phyloP scores from a whole-genome alignment of 2,329 filamentous ascomycete genomes.

The Aspergillus carbonarius region DNA sequence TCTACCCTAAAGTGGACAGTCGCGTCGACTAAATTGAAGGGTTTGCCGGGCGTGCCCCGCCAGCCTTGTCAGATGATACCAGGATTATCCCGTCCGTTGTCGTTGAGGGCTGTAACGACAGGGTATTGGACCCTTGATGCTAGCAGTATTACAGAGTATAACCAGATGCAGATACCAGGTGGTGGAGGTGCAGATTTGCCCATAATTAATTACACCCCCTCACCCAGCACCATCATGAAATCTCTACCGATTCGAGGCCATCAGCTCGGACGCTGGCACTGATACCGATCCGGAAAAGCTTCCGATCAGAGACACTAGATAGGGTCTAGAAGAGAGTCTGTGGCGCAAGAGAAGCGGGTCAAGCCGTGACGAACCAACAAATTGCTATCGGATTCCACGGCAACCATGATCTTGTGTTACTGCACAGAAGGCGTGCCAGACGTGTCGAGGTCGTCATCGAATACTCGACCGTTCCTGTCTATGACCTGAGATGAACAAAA shows the following conservation, averaged over 20 bases:
- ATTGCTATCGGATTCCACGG: neutral
- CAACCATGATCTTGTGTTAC: neutral
- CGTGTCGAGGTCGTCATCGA: neutral
- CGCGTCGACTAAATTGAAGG: neutral
- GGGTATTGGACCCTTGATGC: neutral
- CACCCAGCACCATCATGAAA: neutral
- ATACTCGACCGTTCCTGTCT: too few species aligned
- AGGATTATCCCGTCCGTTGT: neutral
- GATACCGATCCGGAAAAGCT: conserved; percentile 1
- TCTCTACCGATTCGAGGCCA: neutral
- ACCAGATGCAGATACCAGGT: neutral
- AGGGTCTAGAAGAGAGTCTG: neutral
- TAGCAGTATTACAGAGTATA: neutral
- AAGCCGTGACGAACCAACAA: conserved; percentile 1
- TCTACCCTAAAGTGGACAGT: conserved; percentile 3
- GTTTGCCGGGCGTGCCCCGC: conserved; percentile 5
- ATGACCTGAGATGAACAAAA: neutral
- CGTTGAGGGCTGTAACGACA: neutral
- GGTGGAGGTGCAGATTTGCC: neutral
- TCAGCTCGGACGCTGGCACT: neutral
- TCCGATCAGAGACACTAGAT: neutral
- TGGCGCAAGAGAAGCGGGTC: neutral
- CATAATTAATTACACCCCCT: neutral
- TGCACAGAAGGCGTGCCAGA: neutral
- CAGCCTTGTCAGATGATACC: conserved; percentile 8